phyloP scores from a whole-genome alignment of 106 monocot genomes.

The Apostasia shenzhenica region DNA sequence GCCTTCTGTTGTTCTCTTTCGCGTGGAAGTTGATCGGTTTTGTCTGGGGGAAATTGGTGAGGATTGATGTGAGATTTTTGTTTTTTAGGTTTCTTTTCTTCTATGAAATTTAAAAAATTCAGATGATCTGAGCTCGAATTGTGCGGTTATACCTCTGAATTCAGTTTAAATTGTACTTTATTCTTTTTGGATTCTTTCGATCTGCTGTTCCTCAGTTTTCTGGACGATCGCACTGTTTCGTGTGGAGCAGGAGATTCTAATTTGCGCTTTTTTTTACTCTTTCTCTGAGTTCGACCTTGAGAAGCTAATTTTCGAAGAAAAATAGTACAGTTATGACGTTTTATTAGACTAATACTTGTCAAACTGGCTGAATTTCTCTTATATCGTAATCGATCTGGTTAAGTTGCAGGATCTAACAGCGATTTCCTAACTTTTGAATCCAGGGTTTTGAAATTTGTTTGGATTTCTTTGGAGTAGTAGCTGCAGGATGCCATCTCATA shows the following conservation, averaged over 20 bases:
- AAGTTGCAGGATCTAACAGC: not conserved
- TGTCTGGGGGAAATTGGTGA: not conserved
- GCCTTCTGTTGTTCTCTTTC: not conserved
- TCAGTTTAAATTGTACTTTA: not conserved
- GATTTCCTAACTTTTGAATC: not conserved
- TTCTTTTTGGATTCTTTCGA: not conserved
- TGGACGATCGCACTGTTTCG: not conserved
- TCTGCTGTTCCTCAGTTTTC: not conserved
- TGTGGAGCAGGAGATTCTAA: not conserved
- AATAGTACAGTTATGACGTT: too few species aligned
- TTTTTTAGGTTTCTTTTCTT: not conserved
- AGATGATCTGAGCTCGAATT: slow-evolving; percentile 2
- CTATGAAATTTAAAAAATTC: slow-evolving; percentile 1
- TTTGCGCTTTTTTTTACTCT: not conserved
- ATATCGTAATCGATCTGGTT: not conserved
- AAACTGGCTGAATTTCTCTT: not conserved
- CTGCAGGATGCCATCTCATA: slow-evolving; percentile 35
- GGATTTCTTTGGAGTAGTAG: not conserved
- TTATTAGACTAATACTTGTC: too few species aligned
- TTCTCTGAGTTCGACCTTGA: too few species aligned
- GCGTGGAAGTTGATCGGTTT: not conserved
- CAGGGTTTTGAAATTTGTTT: slow-evolving; percentile 3
- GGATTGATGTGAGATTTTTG: not conserved
- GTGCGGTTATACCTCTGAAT: not conserved
- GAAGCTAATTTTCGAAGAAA: too few species aligned